These are phyloP conservation scores for Venustampulla echinocandica DNA, from an alignment of 495 filamentous ascomycete genomes.

Conservation along the genomic window DNA sequence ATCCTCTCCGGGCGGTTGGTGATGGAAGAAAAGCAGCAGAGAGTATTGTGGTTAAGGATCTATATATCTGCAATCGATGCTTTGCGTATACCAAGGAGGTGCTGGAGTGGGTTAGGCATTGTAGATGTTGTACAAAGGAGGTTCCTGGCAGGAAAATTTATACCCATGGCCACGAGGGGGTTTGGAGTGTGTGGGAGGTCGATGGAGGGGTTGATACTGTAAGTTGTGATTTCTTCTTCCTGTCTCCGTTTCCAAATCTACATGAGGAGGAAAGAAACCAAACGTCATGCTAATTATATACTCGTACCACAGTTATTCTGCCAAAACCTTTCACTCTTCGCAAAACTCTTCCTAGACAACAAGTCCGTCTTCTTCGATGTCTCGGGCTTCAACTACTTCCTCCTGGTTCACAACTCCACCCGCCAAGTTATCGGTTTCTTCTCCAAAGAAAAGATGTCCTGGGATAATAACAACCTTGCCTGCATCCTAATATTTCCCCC, in stretches of 20 bases:
- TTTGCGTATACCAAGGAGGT: conserved; percentile 83
- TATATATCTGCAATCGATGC: conserved; percentile 88
- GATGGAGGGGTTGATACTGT: conserved; percentile 79
- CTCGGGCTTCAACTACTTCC: conserved; percentile 88
- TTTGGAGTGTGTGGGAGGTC: conserved; percentile 73
- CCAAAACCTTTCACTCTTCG: conserved; percentile 92
- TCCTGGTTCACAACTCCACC: conserved; percentile 56
- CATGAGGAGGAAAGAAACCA: too few relatives aligned
- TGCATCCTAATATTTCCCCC: conserved; percentile 96
- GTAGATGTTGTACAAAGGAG: conserved; percentile 31
- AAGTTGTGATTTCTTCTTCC: conserved; percentile 20
- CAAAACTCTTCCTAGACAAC: conserved; percentile 96
- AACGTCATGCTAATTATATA: conserved; percentile 7
- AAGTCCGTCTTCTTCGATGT: conserved; percentile 99
- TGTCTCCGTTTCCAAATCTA: conserved; percentile 4
- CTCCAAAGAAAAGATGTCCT: conserved; percentile 95
- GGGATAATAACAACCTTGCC: conserved; percentile 97
- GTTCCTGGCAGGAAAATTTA: conserved; percentile 40
- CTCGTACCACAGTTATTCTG: conserved; percentile 59
- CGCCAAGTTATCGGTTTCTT: conserved; percentile 78
- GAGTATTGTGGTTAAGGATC: conserved; percentile 41
- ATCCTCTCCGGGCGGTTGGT: conserved; percentile 17
- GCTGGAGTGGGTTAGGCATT: conserved; percentile 43
- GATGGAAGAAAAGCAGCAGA: too few relatives aligned
- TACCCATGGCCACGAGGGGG: conserved; percentile 41